Evolutionary conservation across 2,329 filamentous ascomycete species (phyloP), one percentile per base, ranked within the genome.

Genomic region (Plenodomus biglobosus): DNA sequence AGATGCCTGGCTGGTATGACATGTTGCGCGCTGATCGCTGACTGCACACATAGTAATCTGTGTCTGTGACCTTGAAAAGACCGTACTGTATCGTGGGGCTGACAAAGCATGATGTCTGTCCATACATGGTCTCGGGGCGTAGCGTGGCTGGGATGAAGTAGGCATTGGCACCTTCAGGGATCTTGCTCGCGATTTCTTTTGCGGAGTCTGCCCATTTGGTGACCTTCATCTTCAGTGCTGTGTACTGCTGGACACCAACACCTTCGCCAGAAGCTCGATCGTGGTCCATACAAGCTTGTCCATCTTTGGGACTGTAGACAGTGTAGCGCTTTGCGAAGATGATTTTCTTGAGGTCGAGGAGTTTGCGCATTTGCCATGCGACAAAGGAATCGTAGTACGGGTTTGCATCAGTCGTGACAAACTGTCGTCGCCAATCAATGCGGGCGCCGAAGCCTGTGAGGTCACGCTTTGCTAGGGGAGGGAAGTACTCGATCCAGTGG

Each of bases 121-220:
- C 95, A 70, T 97, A 99, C 92, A 99, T 97, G 30, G 94, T 99
- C 79, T 99, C 94, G 2, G 94, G 90, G 53, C 94, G 83, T 20
- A 99, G 81, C 46, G 94, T 97, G 15, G 94, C 94, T 11, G 94
- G 88, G 11, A 97, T 84, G 64, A 97, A 87, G 77, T 87, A 97
- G 47, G 96, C 86, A 53, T 87, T 87, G 38, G 89, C 86, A 56
- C 82, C 85, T 30, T 85, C 80, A 5, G 92, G 88, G 3, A 97
- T 76, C 76, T 92, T 94, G 56, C 83, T 86, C 69, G 86, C 81
- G 49, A 83, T 76, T 58, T 87, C 82, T 56, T 84, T 83, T 19
- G 90, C 88, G 55, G 85, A 81, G 22, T 87, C 84, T 1, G 91
- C 83, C 92, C 92, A 99, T 68, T 96, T 88, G 60, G 92, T 83